Base-by-base conservation (phyloP, 2,329 filamentous ascomycete species). In the Aspergillus puulaauensis region DNA sequence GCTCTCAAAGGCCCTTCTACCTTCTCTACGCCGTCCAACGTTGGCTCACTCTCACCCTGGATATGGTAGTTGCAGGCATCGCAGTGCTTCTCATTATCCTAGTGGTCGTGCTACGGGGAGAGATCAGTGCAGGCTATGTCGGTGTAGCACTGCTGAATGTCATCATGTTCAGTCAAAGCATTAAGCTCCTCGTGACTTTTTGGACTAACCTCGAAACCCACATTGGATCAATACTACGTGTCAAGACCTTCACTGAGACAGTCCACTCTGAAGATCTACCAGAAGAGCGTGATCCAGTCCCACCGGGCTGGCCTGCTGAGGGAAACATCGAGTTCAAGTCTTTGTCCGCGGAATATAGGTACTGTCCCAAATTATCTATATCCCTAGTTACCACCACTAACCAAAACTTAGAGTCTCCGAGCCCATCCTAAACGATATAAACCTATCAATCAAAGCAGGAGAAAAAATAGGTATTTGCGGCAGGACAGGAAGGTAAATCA, bases 181-280 rank as follows among this genome's bases (percentile, higher is more conserved):
- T 86, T 57, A 81, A 80, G 56, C 67, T 79, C 9, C 68, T 83
- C n/a, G 74, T 83, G 7, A 75, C 75, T 17, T 79, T 76, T 46
- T 86, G 83, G 83, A 86, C 83, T 0, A 76, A 77, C 43, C 71
- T 86, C 15, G 84, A 87, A 62, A 86, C 83, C 0, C 78, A 80
- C 39, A 79, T 87, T 45, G 84, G 84, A 7, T 83, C 83, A 9
- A 77, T 87, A 8, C 75, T 79, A 4, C 76, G 84, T 21, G 76
- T 86, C 60, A 82, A 81, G 65, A 75, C 77, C n/a, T 85, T 85
- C 60, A 76, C 75, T 1, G 72, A 75, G 6, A 75, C 72, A 31
- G 76, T 78, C 1, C 64, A 74, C 9, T 74, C 73, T 2, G 81
- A 83, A 61, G 73, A 82, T 47, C 68, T 69, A 45, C 66, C 67